These are phyloP conservation scores for Wallacemonas rigidus DNA, from an alignment of 208 protist species.

Conservation along the genomic window DNA sequence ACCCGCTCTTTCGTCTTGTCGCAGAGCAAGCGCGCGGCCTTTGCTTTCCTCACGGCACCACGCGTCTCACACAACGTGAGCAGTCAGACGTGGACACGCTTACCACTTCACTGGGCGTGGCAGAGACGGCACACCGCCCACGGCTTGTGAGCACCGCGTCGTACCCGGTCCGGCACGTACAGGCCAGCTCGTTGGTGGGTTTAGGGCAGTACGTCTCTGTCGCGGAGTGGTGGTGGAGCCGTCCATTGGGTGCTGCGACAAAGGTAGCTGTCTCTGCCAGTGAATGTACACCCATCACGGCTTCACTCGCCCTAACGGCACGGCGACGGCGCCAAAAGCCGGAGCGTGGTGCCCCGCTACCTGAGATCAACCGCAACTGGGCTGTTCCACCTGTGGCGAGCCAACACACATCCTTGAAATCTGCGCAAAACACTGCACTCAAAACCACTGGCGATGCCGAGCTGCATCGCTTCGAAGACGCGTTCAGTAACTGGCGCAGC, in stretches of 20 bases:
- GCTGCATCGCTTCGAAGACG: background rate
- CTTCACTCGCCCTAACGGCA: background rate
- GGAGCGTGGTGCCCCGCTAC: background rate
- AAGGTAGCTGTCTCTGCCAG: no score
- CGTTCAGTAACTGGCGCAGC: background rate
- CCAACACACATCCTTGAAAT: background rate
- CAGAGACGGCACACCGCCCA: no score
- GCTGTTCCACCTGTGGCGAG: background rate
- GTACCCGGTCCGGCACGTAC: slow-evolving; percentile 2
- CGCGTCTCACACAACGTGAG: background rate
- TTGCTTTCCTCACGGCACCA: slow-evolving; percentile 23
- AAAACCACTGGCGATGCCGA: background rate
- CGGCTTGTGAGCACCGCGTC: background rate
- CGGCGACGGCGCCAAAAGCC: background rate
- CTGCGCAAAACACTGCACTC: background rate
- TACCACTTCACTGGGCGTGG: background rate
- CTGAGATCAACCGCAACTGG: background rate
- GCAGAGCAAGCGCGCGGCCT: slow-evolving; percentile 16
- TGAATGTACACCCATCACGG: background rate
- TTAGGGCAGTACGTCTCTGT: slow-evolving; percentile 9
- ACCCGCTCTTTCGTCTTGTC: slow-evolving; percentile 9
- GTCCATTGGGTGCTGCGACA: background rate
- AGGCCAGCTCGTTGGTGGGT: slow-evolving; percentile 8
- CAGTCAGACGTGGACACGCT: background rate
- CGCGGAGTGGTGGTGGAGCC: slow-evolving; percentile 22